Evolutionary conservation across 371 early-diverging fungal species (phyloP), one percentile per base, ranked within the genome.

Genomic region (Dentiscutata heterogama): DNA sequence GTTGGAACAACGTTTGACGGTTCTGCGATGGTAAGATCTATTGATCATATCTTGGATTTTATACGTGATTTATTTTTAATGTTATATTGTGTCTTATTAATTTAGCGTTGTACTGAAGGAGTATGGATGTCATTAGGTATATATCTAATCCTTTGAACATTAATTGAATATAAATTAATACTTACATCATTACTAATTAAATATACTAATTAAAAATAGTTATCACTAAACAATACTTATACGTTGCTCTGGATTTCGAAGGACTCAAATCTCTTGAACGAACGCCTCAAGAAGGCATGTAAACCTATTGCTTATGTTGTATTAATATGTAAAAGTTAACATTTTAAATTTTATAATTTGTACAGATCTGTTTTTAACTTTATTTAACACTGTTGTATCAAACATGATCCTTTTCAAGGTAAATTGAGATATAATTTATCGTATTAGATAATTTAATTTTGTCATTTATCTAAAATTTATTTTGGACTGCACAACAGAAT

Each of bases 51-150:
- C 39, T 22, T n/a, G 10, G 46, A 46, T 46, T 42, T 46, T 46
- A 46, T 46, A 10, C 46, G 11, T 46, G 11, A 0, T 46, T 35
- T 35, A 4, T 35, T 35, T 10, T 46, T 8, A 46, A 46, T 46
- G 0, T 7, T 46, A 0, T 42, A 42, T 46, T 46, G 1, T 46
- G 35, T 35, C 35, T 35, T 35, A 35, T 46, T n/a, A 27, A 20
- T 31, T 51, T 22, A 78, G 78, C 78, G 80, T 53, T 79, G 80
- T 46, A 79, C 80, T 22, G 80, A 79, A 51, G 80, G 80, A n/a
- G 80, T 68, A 35, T 79, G 80, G 80, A 79, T 79, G 80, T 79
- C 80, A 1, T 54, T 79, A 54, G 78, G 78, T 78, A 65, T 46
- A 35, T 18, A 27, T 64, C 46, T 46, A 46, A 46, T 11, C 46